phyloP scores from a whole-genome alignment of 805 yeast species.

The Metschnikowia matae region DNA sequence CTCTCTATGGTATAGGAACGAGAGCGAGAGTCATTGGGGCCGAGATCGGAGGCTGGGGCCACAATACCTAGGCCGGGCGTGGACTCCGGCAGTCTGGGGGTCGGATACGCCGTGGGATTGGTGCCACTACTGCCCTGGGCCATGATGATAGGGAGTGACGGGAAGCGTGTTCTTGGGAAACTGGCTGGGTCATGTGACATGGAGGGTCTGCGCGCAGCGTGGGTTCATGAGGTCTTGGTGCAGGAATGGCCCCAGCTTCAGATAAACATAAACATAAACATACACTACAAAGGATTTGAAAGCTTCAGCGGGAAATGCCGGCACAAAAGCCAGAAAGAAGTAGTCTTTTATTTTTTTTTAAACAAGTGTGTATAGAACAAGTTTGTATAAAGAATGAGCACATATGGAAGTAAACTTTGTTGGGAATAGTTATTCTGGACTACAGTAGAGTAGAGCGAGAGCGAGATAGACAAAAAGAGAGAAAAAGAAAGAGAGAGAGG shows the following conservation, averaged over 20 bases:
- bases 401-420: no score
- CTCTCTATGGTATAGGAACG: constrained; percentile 18
- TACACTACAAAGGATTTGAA: background rate
- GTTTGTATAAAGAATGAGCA: no score
- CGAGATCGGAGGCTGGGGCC: constrained; percentile 7
- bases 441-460: no score
- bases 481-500: no score
- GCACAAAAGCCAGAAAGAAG: no score
- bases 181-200: background rate
- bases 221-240: background rate
- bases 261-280: background rate
- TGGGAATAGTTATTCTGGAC: no score
- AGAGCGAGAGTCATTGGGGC: constrained; percentile 3
- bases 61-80: constrained; percentile 9
- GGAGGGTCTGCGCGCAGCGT: constrained; percentile 1
- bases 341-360: no score
- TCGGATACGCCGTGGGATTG: background rate
- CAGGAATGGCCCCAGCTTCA: background rate
- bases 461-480: no score
- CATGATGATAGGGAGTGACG: background rate
- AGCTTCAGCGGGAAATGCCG: no score
- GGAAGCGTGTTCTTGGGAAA: background rate
- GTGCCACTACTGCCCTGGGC: constrained; percentile 4
- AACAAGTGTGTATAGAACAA: no score
- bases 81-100: background rate